Evolutionary conservation across 352 stramenopile species (phyloP), one percentile per base, ranked within the genome.

Genomic region (Globisporangium apiculatum): DNA sequence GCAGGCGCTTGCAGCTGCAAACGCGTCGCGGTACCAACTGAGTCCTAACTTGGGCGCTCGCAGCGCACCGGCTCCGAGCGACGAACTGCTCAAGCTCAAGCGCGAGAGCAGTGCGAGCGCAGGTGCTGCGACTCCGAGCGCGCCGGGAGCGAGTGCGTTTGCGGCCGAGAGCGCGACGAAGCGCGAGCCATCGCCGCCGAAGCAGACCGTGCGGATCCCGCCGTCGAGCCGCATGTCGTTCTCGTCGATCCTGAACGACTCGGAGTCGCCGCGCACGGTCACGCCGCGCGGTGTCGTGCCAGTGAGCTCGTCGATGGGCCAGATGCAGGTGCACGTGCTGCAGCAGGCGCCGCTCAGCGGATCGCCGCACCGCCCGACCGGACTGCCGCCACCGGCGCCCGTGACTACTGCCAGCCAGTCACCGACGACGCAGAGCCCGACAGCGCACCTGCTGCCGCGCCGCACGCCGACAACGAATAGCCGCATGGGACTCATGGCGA

Each of bases 161-260:
- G 6, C 37, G 4, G 37, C 42, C 4, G 58, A 43, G 5, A 58
- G 8, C 51, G 18, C 17, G n/a, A n/a, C n/a, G 50, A 58, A 41
- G 18, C 15, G 15, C 38, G 51, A 7, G 49, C 54, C 57, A n/a
- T 57, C 57, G 35, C 61, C 60, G 14, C 62, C 53, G 17, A 66
- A 56, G 45, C 65, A 49, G 41, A 65, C 60, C 0, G 60, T 65
- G 18, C 67, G 61, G 5, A 75, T 75, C 40, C 64, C 67, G 11
- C 54, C 67, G 42, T 78, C 70, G 43, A 94, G 83, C 60, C 71
- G 83, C n/a, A 95, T 95, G 85, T 95, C 85, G 45, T 95, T 95
- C 48, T 93, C 83, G 36, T 95, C 85, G 4, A 95, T 95, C 55
- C 52, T 95, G 54, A 95, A 95, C 54, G 79, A 95, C 35, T 89